These are phyloP conservation scores for Phytophthora sojae DNA, from an alignment of 352 stramenopile species.

Conservation along the genomic window DNA sequence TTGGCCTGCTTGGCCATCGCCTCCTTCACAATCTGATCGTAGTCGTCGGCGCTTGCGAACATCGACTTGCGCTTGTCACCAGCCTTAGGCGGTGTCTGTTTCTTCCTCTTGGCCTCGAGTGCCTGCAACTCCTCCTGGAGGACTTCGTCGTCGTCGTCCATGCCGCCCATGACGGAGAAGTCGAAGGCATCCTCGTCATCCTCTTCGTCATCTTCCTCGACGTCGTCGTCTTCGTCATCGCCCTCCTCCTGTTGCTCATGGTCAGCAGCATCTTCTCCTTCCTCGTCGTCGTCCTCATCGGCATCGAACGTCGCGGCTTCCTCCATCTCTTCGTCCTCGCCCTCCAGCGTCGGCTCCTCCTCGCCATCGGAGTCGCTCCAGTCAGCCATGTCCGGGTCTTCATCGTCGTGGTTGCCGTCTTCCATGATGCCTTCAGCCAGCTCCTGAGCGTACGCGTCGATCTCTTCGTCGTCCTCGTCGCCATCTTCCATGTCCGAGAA, in stretches of 20 bases:
- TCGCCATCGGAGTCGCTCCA: constrained; percentile 68
- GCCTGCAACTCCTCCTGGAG: constrained; percentile 49
- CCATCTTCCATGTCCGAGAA: constrained; percentile 63
- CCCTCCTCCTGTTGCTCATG: constrained; percentile 38
- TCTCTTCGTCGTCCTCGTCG: constrained; percentile 80
- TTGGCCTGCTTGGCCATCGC: constrained; percentile 66
- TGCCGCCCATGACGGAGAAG: constrained; percentile 56
- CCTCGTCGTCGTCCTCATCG: constrained; percentile 48
- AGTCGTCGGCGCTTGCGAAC: constrained; percentile 83
- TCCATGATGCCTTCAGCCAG: constrained; percentile 92
- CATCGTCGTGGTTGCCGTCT: constrained; percentile 77
- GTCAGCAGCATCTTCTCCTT: constrained; percentile 49
- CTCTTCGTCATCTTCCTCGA: constrained; percentile 47
- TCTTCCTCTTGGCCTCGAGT: constrained; percentile 54
- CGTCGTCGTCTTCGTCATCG: constrained; percentile 38
- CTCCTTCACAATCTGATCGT: constrained; percentile 73
- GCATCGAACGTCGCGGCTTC: constrained; percentile 40
- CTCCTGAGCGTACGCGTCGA: constrained; percentile 90
- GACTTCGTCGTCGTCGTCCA: constrained; percentile 53
- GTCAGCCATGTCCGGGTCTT: constrained; percentile 77
- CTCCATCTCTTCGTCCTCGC: constrained; percentile 59
- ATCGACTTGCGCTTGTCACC: constrained; percentile 69
- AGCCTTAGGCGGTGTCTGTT: constrained; percentile 56
- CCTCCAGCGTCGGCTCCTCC: constrained; percentile 55
- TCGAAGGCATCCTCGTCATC: constrained; percentile 52